A percentile compares a stretch with the other conserved stretches of the same genome.
Conservation (phyloP, 768 basidiomycete genomes). For the Crassisporium funariophilum region DNA sequence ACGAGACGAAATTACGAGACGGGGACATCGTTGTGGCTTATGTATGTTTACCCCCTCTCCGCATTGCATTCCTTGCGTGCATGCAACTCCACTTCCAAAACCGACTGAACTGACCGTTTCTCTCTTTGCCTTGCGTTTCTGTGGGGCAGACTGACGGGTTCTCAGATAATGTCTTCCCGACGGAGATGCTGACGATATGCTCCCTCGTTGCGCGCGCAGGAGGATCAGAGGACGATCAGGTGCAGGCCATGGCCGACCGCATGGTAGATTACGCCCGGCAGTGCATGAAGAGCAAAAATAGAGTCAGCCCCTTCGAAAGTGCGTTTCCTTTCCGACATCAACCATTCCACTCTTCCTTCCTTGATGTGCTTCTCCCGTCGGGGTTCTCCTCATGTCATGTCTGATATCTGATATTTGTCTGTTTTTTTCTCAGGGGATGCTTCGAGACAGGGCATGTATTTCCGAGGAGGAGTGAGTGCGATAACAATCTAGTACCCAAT, state of each 20-base stretch:
- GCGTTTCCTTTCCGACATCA: constrained; percentile 30
- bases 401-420: constrained; percentile 7
- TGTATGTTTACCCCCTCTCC: constrained; percentile 28
- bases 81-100: neutral
- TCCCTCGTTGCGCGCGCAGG: constrained; percentile 60
- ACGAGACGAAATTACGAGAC: constrained; percentile 46
- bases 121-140: constrained; percentile 1
- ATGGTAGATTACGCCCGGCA: constrained; percentile 67
- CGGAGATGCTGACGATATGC: constrained; percentile 73
- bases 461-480: constrained; percentile 72
- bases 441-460: constrained; percentile 62
- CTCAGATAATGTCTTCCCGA: constrained; percentile 64
- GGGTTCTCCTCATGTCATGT: neutral
- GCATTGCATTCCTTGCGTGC: neutral
- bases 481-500: too few relatives aligned
- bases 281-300: constrained; percentile 68
- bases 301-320: constrained; percentile 79
- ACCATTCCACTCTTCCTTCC: constrained; percentile 1
- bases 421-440: constrained; percentile 52
- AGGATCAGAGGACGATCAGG: constrained; percentile 59
- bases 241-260: constrained; percentile 71
- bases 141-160: constrained; percentile 52
- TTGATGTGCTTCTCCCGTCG: constrained; percentile 6
- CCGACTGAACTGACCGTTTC: neutral
- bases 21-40: constrained; percentile 56